Evolutionary conservation across 148 eudicot species (phyloP), one percentile per base, ranked within the genome.

Genomic region (Chenopodium quinoa): DNA sequence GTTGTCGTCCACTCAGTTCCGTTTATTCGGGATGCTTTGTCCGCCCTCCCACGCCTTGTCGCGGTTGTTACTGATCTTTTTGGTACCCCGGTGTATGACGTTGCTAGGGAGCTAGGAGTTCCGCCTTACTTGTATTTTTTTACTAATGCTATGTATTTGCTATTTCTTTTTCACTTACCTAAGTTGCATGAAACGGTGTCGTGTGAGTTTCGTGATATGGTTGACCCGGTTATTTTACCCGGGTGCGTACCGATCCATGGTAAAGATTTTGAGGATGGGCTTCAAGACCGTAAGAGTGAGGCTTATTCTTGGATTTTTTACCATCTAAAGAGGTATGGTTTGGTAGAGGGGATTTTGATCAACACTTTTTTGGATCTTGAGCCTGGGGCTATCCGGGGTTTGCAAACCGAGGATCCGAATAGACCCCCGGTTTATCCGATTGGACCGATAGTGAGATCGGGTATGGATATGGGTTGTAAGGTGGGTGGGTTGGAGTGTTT

Each of bases 341-440:
- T 87, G 72, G 92, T 84, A 0, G 84, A 87, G 77, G 92, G 94
- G 19, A 86, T 91, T 32, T 73, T 92, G 31, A 77, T 90, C 1
- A 92, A 92, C 77, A 87, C 87, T 65, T 90, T 92, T 70, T 54
- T 75, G 54, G 91, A 86, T 11, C 83, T 90, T 44, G 93, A 92
- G 48, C 65, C 74, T 9, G 89, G 84, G 10, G 81, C 90, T 23
- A 40, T 90, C 1, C 56, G 34, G 31, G 88, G 84, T 46, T 73
- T 90, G 32, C 76, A 75, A 62, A 77, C 65, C 4, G 27, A 78
- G 16, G 86, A 81, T 69, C 65, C 79, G 13, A 82, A 81, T 46
- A 60, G 79, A 13, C 85, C 89, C 19, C 80, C 78, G 0, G 13
- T 90, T 84, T 90, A 85, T 64, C 88, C 88, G 50, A 67, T 90